Percentiles rank a stretch among this genome's conserved stretches.
These are phyloP conservation scores for Keithomyces neogunnii DNA, from an alignment of 2,329 filamentous ascomycete genomes.

Conservation along the genomic window DNA sequence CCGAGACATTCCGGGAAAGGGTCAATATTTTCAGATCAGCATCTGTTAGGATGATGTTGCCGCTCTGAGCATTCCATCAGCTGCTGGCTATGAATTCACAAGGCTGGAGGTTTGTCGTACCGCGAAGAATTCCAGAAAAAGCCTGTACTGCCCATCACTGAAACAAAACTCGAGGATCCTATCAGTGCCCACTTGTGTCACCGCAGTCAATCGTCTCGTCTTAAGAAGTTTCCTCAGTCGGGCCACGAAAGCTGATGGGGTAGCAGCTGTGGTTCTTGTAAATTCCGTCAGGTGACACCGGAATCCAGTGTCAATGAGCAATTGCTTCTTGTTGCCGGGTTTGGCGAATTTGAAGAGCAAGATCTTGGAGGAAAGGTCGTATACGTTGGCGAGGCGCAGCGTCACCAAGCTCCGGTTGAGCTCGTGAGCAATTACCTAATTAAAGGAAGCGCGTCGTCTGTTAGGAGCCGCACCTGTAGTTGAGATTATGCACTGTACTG, in stretches of 20 bases:
- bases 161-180: slow-evolving; percentile 88
- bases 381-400: slow-evolving; percentile 84
- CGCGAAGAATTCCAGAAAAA: slow-evolving; percentile 95
- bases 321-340: slow-evolving; percentile 78
- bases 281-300: slow-evolving; percentile 92
- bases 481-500: too few species aligned
- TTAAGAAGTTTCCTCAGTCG: slow-evolving; percentile 82
- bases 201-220: slow-evolving; percentile 71
- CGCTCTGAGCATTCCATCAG: slow-evolving; percentile 40
- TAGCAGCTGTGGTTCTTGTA: slow-evolving; percentile 73
- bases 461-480: slow-evolving; percentile 7
- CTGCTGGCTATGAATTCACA: background rate
- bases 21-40: slow-evolving; percentile 73
- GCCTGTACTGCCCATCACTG: slow-evolving; percentile 77
- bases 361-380: slow-evolving; percentile 92
- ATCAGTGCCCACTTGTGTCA: slow-evolving; percentile 85
- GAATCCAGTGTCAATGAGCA: slow-evolving; percentile 91
- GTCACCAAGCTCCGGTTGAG: slow-evolving; percentile 67
- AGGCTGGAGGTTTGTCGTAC: slow-evolving; percentile 16
- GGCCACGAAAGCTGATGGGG: slow-evolving; percentile 78
- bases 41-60: slow-evolving; percentile 91
- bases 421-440: slow-evolving; percentile 86
- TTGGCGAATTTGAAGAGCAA: slow-evolving; percentile 93
- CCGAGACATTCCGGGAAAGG: slow-evolving; percentile 69
- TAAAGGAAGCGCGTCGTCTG: slow-evolving; percentile 3